These are phyloP conservation scores for Cyberlindnera galapagoensis DNA, from an alignment of 805 yeast genomes.

Conservation along the genomic window DNA sequence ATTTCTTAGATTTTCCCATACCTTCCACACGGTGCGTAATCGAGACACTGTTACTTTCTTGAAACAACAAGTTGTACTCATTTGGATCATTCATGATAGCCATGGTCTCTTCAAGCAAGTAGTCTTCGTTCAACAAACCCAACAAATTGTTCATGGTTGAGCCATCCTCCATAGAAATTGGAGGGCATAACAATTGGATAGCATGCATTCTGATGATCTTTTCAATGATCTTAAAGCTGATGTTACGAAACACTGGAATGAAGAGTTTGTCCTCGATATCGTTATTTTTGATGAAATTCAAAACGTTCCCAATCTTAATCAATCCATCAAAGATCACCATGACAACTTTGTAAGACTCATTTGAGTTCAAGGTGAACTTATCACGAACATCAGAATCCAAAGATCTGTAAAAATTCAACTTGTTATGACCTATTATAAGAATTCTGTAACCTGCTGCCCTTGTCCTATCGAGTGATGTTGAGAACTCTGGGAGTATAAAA, in stretches of 20 bases:
- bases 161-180: constrained; percentile 18
- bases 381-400: constrained; percentile 11
- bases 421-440: constrained; percentile 22
- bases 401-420: constrained; percentile 13
- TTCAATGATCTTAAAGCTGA: constrained; percentile 16
- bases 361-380: constrained; percentile 17
- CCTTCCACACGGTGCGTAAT: constrained; percentile 12
- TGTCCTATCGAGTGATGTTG: constrained; percentile 1
- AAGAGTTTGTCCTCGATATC: constrained; percentile 11
- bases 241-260: constrained; percentile 22
- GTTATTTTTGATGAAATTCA: constrained; percentile 20
- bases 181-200: constrained; percentile 20
- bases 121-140: constrained; percentile 17
- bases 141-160: constrained; percentile 16
- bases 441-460: constrained; percentile 10
- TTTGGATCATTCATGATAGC: background rate
- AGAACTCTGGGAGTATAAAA: constrained; percentile 18
- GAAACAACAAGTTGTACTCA: background rate
- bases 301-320: constrained; percentile 23
- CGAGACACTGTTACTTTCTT: constrained; percentile 6
- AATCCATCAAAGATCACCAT: constrained; percentile 24
- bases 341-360: constrained; percentile 14
- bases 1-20: constrained; percentile 14
- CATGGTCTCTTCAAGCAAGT: constrained; percentile 7
- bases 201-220: constrained; percentile 15